These are phyloP conservation scores for Cystobasidium pallidum DNA, from an alignment of 1,284 basidiomycete genomes.

Conservation along the genomic window DNA sequence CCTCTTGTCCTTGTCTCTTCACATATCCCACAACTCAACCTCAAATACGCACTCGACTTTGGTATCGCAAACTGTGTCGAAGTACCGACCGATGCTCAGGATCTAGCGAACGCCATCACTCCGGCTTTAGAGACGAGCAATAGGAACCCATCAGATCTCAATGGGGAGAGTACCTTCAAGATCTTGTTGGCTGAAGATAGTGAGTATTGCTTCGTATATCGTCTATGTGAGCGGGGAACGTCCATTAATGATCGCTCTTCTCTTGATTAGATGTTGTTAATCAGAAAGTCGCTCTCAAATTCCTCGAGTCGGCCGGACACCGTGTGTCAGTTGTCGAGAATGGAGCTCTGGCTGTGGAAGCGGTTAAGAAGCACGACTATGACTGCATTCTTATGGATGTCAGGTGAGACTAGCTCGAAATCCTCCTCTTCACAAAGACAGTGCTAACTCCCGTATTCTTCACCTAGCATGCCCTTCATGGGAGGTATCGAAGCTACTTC, in stretches of 20 bases:
- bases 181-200: slow-evolving; percentile 97
- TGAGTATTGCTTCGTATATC: slow-evolving; percentile 43
- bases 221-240: neutral
- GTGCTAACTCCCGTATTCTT: neutral
- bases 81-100: slow-evolving; percentile 83
- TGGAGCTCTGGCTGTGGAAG: slow-evolving; percentile 85
- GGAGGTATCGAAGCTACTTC: slow-evolving; percentile 89
- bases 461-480: slow-evolving; percentile 88
- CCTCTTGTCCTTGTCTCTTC: slow-evolving; percentile 93
- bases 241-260: neutral
- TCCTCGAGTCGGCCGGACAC: slow-evolving; percentile 95
- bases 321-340: slow-evolving; percentile 97
- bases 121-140: slow-evolving; percentile 81
- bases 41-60: slow-evolving; percentile 55
- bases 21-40: slow-evolving; percentile 54
- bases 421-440: slow-evolving; percentile 70
- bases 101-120: slow-evolving; percentile 87
- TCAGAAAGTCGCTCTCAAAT: slow-evolving; percentile 95
- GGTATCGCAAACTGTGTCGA: slow-evolving; percentile 89
- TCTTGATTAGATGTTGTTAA: slow-evolving; percentile 74
- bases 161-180: slow-evolving; percentile 77
- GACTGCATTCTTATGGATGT: slow-evolving; percentile 66
- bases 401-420: slow-evolving; percentile 59
- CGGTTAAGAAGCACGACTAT: slow-evolving; percentile 76
- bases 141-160: slow-evolving; percentile 51